Percentiles rank a stretch among this genome's conserved stretches.
Conservation (phyloP, 306 rosid genomes). For the Lithocarpus polystachyus region DNA sequence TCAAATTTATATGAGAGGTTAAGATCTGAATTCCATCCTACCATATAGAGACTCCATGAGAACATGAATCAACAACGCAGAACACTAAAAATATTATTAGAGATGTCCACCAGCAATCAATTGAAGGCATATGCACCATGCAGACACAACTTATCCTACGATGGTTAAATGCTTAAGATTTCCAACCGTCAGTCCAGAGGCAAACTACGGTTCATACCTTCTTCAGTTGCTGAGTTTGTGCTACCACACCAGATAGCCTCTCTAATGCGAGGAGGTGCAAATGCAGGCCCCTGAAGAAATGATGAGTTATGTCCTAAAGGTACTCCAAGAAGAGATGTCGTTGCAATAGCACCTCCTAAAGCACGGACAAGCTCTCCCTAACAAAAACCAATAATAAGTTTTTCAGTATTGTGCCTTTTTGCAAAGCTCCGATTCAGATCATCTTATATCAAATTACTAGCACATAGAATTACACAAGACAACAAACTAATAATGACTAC, state of each 20-base stretch:
- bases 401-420: slow-evolving; percentile 4
- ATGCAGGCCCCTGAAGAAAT: slow-evolving; percentile 97
- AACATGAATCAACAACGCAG: neutral
- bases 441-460: neutral
- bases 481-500: neutral
- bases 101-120: neutral
- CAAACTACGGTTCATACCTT: slow-evolving; percentile 47
- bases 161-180: neutral
- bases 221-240: slow-evolving; percentile 90
- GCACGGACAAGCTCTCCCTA: slow-evolving; percentile 96
- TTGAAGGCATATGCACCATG: neutral
- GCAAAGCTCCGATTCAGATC: slow-evolving; percentile 8
- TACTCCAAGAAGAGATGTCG: slow-evolving; percentile 88
- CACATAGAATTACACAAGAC: neutral
- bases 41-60: neutral
- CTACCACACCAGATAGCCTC: slow-evolving; percentile 99
- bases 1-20: neutral
- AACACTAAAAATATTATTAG: neutral
- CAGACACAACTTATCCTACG: neutral
- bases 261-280: slow-evolving; percentile 93
- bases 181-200: slow-evolving; percentile 3
- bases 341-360: slow-evolving; percentile 74
- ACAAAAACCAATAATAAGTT: slow-evolving; percentile 10
- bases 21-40: slow-evolving; percentile 2
- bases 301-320: slow-evolving; percentile 98